Conservation (phyloP, 148 eudicot species). For the Suaeda aralocaspica region DNA sequence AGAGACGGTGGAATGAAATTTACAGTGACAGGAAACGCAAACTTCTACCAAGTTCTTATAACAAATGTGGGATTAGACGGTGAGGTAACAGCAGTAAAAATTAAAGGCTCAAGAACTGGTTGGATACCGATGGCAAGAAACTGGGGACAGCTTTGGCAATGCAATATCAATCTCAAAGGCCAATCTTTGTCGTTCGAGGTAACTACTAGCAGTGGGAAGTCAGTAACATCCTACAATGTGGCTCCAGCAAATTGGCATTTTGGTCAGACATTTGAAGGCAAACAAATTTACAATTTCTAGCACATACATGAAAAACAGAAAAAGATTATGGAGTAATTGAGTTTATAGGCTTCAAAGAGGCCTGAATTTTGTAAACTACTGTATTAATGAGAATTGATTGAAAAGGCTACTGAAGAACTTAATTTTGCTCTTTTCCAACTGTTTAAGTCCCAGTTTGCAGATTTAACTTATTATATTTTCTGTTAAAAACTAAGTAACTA, state of each 20-base stretch:
- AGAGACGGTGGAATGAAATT: slow-evolving; percentile 65
- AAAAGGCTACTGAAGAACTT: background rate
- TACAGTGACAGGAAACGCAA: slow-evolving; percentile 43
- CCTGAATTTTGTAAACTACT: slow-evolving; percentile 8
- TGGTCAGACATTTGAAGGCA: slow-evolving; percentile 68
- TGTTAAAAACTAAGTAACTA: too few species aligned
- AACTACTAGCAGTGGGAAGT: slow-evolving; percentile 40
- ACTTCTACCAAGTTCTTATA: slow-evolving; percentile 53
- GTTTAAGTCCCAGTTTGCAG: too few species aligned
- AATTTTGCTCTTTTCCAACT: too few species aligned
- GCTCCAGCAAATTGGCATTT: slow-evolving; percentile 63
- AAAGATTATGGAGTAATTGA: background rate
- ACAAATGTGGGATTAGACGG: slow-evolving; percentile 66
- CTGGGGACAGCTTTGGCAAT: slow-evolving; percentile 82
- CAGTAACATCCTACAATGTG: slow-evolving; percentile 54
- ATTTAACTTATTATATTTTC: too few species aligned
- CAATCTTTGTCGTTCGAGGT: slow-evolving; percentile 73
- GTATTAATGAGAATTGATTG: background rate
- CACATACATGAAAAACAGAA: background rate
- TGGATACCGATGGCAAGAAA: slow-evolving; percentile 80
- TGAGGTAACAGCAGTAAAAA: slow-evolving; percentile 50
- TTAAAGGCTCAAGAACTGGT: slow-evolving; percentile 66
- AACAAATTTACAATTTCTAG: slow-evolving; percentile 44
- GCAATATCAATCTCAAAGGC: slow-evolving; percentile 48
- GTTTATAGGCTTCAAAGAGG: slow-evolving; percentile 24